These are phyloP conservation scores for Persicaria maculosa DNA, from an alignment of 148 eudicot genomes.

Conservation along the genomic window DNA sequence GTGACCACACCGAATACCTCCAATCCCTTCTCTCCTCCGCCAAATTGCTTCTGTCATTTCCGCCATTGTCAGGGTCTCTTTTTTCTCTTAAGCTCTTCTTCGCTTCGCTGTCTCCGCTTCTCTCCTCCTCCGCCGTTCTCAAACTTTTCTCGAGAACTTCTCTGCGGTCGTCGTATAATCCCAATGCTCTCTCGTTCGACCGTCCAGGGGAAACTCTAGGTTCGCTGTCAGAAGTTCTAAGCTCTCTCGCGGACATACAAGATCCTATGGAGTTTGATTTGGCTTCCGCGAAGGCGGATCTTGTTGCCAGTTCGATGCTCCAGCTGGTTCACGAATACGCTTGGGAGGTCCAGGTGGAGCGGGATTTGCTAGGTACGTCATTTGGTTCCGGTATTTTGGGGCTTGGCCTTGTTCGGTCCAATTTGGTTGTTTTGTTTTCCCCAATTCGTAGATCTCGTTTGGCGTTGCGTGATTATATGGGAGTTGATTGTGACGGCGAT, in stretches of 20 bases:
- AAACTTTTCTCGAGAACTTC: constrained; percentile 17
- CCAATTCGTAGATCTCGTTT: constrained; percentile 33
- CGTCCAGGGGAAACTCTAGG: constrained; percentile 35
- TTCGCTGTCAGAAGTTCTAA: constrained; percentile 27
- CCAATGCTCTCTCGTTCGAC: constrained; percentile 45
- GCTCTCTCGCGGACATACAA: constrained; percentile 17
- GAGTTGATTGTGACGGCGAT: constrained; percentile 14
- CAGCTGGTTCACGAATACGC: constrained; percentile 52
- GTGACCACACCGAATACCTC: constrained; percentile 35
- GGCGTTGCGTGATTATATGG: constrained; percentile 36
- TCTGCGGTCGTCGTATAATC: constrained; percentile 11
- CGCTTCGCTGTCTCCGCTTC: constrained; percentile 71
- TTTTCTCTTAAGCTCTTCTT: constrained; percentile 68
- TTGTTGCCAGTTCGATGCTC: constrained; percentile 33
- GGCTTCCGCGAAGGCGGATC: constrained; percentile 3
- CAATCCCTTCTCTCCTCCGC: constrained; percentile 31
- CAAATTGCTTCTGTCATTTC: constrained; percentile 32
- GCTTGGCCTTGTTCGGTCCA: constrained; percentile 33
- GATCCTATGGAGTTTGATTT: constrained; percentile 1
- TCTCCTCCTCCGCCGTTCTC: constrained; percentile 43
- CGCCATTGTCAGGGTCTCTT: constrained; percentile 49
- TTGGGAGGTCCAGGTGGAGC: constrained; percentile 43
- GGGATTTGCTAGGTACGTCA: constrained; percentile 17
- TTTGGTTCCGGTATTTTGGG: constrained; percentile 4
- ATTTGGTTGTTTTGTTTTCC: constrained; percentile 69